Percentiles rank a stretch among this genome's conserved stretches.
These are phyloP conservation scores for Skeletonema marinoi DNA, from an alignment of 108 stramenopile species.

Conservation along the genomic window DNA sequence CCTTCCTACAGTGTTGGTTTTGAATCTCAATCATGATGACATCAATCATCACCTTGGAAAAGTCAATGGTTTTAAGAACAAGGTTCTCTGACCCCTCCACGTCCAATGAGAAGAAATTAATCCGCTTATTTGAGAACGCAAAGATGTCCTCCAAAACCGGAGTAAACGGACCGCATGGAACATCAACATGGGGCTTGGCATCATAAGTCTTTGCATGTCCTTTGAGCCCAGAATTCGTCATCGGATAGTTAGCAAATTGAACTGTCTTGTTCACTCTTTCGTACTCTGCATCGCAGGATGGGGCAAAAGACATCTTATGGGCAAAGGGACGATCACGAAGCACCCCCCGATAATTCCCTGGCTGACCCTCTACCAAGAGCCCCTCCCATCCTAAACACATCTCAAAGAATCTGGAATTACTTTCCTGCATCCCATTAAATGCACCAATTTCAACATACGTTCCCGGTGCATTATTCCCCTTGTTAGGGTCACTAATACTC, in stretches of 20 bases:
- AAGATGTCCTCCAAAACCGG: slow-evolving; percentile 52
- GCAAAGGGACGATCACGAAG: slow-evolving; percentile 52
- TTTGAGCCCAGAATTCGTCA: slow-evolving; percentile 53
- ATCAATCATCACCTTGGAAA: slow-evolving; percentile 46
- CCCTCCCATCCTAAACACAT: slow-evolving; percentile 50
- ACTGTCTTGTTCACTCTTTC: slow-evolving; percentile 7
- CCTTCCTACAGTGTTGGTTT: slow-evolving; percentile 42
- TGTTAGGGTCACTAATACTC: not conserved
- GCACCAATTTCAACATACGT: slow-evolving; percentile 66
- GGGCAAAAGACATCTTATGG: slow-evolving; percentile 51
- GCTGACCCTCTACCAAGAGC: slow-evolving; percentile 38
- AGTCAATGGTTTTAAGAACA: slow-evolving; percentile 64
- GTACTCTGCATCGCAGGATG: slow-evolving; percentile 42
- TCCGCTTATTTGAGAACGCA: slow-evolving; percentile 8
- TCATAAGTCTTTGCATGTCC: slow-evolving; percentile 31
- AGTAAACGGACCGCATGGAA: slow-evolving; percentile 59
- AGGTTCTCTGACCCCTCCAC: slow-evolving; percentile 66
- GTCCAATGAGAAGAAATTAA: slow-evolving; percentile 67
- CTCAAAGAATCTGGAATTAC: slow-evolving; percentile 54
- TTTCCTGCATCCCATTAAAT: slow-evolving; percentile 53
- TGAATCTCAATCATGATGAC: slow-evolving; percentile 63
- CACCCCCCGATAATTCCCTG: slow-evolving; percentile 24
- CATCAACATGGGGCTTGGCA: slow-evolving; percentile 31
- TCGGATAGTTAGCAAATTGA: slow-evolving; percentile 37
- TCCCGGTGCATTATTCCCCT: slow-evolving; percentile 3